Conservation (phyloP, 1,284 basidiomycete genomes). For the Xerocomus nothofagi region DNA sequence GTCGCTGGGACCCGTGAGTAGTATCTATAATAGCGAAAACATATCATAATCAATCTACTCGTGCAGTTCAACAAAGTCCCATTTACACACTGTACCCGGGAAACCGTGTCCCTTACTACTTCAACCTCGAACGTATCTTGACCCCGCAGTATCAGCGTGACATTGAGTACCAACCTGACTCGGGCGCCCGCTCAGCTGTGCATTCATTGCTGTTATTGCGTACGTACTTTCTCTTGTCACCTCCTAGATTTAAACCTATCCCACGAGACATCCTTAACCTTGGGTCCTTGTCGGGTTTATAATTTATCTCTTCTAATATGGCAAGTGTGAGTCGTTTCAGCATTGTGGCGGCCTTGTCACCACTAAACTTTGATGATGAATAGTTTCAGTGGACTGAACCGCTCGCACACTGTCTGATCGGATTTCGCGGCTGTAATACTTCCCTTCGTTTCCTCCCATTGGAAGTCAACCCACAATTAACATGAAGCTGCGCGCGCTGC, state of each 20-base stretch:
- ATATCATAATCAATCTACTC: no score
- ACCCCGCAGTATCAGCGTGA: no score
- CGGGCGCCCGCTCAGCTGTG: no score
- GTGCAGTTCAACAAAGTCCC: no score
- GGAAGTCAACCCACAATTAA: neutral
- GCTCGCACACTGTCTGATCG: neutral
- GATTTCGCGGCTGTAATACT: neutral
- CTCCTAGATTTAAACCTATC: neutral
- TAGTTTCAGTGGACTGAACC: neutral
- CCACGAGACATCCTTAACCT: neutral
- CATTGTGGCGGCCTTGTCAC: neutral
- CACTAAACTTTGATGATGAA: neutral
- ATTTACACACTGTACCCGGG: no score
- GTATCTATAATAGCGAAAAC: no score
- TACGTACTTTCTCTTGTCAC: neutral
- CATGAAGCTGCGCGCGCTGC: slow-evolving; percentile 1
- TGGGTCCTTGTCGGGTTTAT: neutral
- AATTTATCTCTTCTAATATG: neutral
- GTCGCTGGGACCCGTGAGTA: no score
- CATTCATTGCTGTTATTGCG: neutral
- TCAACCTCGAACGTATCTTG: no score
- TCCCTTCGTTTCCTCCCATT: neutral
- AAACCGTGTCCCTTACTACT: no score
- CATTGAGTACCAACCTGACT: no score
- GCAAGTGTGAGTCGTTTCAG: neutral